A percentile compares a stretch with the other conserved stretches of the same genome.
Conservation (phyloP, 148 eudicot genomes). For the Rhododendron williamsianum region DNA sequence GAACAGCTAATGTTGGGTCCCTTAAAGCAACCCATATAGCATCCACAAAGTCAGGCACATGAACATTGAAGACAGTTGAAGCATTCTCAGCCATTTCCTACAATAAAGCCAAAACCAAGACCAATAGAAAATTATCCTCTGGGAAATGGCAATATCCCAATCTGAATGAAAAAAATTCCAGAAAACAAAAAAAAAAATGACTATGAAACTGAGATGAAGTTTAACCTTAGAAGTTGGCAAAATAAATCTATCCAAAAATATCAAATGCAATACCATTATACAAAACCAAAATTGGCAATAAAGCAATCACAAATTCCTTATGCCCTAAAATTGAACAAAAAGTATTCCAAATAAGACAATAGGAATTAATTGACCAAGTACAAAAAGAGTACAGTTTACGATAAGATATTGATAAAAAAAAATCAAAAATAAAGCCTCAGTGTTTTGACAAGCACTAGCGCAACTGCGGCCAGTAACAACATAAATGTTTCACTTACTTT, state of each 20-base stretch:
- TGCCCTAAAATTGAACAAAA: neutral
- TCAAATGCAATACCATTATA: neutral
- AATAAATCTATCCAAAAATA: neutral
- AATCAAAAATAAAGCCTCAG: neutral
- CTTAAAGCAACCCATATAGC: constrained; percentile 92
- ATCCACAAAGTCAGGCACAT: constrained; percentile 89
- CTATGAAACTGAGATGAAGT: neutral
- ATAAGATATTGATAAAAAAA: neutral
- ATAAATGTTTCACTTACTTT: constrained; percentile 51
- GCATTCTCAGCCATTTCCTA: constrained; percentile 99
- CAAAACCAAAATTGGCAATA: neutral
- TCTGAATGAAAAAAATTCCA: neutral
- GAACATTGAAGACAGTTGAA: constrained; percentile 91
- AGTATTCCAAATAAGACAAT: neutral
- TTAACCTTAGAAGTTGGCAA: neutral
- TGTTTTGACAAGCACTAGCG: neutral
- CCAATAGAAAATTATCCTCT: neutral
- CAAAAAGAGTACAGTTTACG: neutral
- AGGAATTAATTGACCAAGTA: neutral
- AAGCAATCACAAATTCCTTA: neutral
- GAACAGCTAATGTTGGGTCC: constrained; percentile 76
- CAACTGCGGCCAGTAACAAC: neutral
- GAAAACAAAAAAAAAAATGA: neutral
- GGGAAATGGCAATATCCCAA: neutral
- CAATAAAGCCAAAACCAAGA: constrained; percentile 11